Evolutionary conservation across 768 basidiomycete species (phyloP), one percentile per base, ranked within the genome.

Genomic region (Auriscalpium orientale): DNA sequence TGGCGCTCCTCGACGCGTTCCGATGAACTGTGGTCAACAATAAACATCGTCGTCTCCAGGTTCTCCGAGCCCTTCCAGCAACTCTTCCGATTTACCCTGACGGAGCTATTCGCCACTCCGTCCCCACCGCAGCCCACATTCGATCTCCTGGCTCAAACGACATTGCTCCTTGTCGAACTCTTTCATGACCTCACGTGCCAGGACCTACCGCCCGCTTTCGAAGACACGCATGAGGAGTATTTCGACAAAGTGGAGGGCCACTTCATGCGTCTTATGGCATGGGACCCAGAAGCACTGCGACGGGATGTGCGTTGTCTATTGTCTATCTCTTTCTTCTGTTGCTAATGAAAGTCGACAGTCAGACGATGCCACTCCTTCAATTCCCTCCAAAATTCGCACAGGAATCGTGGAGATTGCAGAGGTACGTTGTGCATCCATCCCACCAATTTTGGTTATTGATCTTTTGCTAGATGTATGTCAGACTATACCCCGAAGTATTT

Each of bases 161-260:
- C 91, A 78, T 80, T 85, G 18, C 76, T 93, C 8, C 76, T 97
- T 15, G 76, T 89, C 16, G 89, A 95, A 37, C 82, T 98, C 22
- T 98, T 87, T 74, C 88, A 94, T 65, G 97, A 98, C 70, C 82
- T 99, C 60, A 93, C 89, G 2, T 90, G 89, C 62, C 95, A 98
- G 61, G 97, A 99, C 71, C 76, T 98, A 16, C 97, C 95, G 4
- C 92, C 93, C 13, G 87, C 85, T 61, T 85, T 99, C 63, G 97
- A 99, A 67, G 97, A 98, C 65, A 75, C 83, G 28, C 83, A 94
- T 56, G 74, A 79, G 18, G 81, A 87, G 58, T 97, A 95, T 68
- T 97, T 98, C 69, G 84, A 78, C 4, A 75, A 83, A 1, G 72
- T 72, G 0, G 72, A 69, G 3, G 89, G 89, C 1, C 84, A 83